Evolutionary conservation across 306 rosid genomes (phyloP), one percentile per base, ranked within the genome.

Genomic region (Biancaea sappan): DNA sequence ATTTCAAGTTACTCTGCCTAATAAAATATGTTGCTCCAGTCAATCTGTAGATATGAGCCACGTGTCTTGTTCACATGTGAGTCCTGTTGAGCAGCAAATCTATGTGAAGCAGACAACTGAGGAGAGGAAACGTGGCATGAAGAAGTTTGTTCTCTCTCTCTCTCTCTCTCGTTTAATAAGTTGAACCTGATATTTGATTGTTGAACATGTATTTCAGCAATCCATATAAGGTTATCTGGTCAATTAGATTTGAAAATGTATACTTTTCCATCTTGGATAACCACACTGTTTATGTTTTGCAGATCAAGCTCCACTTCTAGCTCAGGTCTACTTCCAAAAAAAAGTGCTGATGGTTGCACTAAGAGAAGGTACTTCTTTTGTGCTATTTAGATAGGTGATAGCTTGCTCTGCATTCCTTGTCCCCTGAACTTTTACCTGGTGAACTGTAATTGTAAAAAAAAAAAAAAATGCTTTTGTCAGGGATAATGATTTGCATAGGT

Each of bases 401-500:
- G 40, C 44, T 48, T 73, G 71, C 60, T 76, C 8, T 40, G 24
- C 57, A 31, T 28, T 47, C 29, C 24, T 41, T 48, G 62, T 66
- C 41, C 57, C 74, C 51, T 51, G 34, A 47, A 50, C 61, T 58
- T 73, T 75, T 48, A 25, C 34, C 34, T 51, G 58, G 60, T 58
- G 68, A 77, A 62, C 31, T 38, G 74, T 68, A 35, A 64, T 75
- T 31, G 72, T 51, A 51, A 64, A 38, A 69, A n/a, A n/a, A 57
- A 25, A 37, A 31, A 12, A 59, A 51, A 59, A 79, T 73, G 11
- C 78, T 76, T 34, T 80, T 66, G 14, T 74, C 87, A 95, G 99
- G 92, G 99, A 90, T 77, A 89, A 95, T 19, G 99, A 95, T 84
- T 88, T 95, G 63, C 99, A 95, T 80, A 77, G 91, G 82, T 78